These are phyloP conservation scores for Backusella tarrabulga DNA, from an alignment of 192 early-diverging fungal species.

Conservation along the genomic window DNA sequence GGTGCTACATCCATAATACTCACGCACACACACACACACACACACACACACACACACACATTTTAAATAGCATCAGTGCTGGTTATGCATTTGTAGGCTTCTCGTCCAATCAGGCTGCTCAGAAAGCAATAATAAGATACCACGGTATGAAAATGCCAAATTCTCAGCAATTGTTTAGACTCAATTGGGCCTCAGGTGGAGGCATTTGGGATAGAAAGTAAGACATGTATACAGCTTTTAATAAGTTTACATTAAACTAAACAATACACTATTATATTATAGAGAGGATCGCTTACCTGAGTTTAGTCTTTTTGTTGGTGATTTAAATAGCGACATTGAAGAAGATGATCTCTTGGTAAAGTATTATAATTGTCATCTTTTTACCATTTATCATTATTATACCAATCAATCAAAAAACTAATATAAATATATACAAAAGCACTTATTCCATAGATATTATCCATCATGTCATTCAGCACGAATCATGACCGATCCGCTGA, in stretches of 20 bases:
- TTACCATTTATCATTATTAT: neutral
- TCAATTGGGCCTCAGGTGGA: constrained; percentile 97
- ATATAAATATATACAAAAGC: neutral
- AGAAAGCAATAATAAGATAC: constrained; percentile 65
- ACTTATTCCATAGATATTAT: constrained; percentile 75
- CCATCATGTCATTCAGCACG: constrained; percentile 86
- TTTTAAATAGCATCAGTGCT: constrained; percentile 48
- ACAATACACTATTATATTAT: constrained; percentile 9
- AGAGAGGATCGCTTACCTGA: constrained; percentile 71
- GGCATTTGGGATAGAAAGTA: constrained; percentile 59
- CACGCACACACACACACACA: neutral
- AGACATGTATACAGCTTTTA: neutral
- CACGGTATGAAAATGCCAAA: constrained; percentile 85
- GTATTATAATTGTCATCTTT: neutral
- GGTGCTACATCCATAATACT: neutral
- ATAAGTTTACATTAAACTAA: neutral
- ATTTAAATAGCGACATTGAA: constrained; percentile 87
- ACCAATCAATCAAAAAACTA: neutral
- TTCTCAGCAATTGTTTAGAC: constrained; percentile 78
- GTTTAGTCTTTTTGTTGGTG: constrained; percentile 95
- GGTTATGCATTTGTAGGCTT: constrained; percentile 97
- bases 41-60: neutral
- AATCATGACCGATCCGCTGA: constrained; percentile 87
- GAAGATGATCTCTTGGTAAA: constrained; percentile 79
- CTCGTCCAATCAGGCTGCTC: constrained; percentile 59